These are phyloP conservation scores for Cenchrus americanus DNA, from an alignment of 176 grass and related monocot genomes.

Conservation along the genomic window DNA sequence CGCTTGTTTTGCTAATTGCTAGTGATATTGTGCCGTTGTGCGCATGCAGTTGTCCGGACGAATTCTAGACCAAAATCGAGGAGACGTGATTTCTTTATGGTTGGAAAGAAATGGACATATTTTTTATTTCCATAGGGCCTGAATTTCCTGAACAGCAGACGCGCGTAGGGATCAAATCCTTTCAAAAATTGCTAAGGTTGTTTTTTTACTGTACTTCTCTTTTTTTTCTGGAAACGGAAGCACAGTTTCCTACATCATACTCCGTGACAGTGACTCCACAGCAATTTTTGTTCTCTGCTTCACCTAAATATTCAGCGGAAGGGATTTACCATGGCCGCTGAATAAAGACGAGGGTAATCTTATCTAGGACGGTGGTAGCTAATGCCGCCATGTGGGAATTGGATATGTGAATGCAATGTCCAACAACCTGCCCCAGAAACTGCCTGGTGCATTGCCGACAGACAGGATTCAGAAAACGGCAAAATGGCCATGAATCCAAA, in stretches of 20 bases:
- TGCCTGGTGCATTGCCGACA: background rate
- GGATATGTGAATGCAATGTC: background rate
- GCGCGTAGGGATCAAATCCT: background rate
- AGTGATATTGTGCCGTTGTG: no score
- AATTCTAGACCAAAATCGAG: background rate
- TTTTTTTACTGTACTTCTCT: no score
- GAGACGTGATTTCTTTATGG: background rate
- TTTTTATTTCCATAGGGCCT: background rate
- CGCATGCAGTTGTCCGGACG: no score
- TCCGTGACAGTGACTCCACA: background rate
- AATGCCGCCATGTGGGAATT: background rate
- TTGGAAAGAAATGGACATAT: background rate
- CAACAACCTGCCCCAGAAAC: background rate
- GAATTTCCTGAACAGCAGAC: background rate
- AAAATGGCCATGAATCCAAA: background rate
- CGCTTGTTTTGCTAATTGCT: no score
- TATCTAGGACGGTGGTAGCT: background rate
- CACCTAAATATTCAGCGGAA: background rate
- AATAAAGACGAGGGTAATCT: background rate
- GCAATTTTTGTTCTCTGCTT: background rate
- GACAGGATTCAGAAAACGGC: background rate
- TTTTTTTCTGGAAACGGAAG: no score
- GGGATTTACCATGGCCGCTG: background rate
- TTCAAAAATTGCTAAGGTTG: background rate
- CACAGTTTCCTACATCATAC: no score